Evolutionary conservation across 2,329 filamentous ascomycete species (phyloP).

Genomic region (Stachybotrys chlorohalonatus): DNA sequence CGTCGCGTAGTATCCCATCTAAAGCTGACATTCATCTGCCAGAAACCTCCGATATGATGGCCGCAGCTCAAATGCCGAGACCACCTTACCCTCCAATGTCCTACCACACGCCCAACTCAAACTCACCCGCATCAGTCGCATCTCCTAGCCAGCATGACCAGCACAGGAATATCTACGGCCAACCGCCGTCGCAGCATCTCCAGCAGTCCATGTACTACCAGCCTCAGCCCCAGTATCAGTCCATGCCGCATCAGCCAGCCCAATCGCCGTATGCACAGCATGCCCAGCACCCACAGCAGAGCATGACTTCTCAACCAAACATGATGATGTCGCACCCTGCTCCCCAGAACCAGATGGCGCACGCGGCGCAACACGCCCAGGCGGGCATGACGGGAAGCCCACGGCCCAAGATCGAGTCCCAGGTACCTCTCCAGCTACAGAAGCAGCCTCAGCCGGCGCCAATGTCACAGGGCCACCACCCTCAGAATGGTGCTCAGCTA

Average conservation of each 20-base stretch:
- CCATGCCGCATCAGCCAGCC: slow-evolving; percentile 54
- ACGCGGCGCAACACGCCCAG: slow-evolving; percentile 47
- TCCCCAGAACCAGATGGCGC: slow-evolving; percentile 48
- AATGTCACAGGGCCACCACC: slow-evolving; percentile 26
- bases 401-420: slow-evolving; percentile 53
- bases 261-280: slow-evolving; percentile 55
- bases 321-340: slow-evolving; percentile 58
- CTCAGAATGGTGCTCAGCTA: slow-evolving; percentile 27
- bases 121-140: slow-evolving; percentile 86
- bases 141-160: slow-evolving; percentile 85
- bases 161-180: slow-evolving; percentile 77
- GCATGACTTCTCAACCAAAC: slow-evolving; percentile 55
- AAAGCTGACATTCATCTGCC: slow-evolving; percentile 9
- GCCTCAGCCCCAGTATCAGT: slow-evolving; percentile 52
- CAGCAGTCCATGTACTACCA: slow-evolving; percentile 73
- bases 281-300: slow-evolving; percentile 38
- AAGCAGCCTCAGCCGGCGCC: slow-evolving; percentile 37
- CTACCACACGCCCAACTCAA: slow-evolving; percentile 92
- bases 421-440: slow-evolving; percentile 53
- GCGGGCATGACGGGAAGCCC: slow-evolving; percentile 52
- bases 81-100: slow-evolving; percentile 78
- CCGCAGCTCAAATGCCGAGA: slow-evolving; percentile 59
- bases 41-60: slow-evolving; percentile 60
- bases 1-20: slow-evolving; percentile 1
- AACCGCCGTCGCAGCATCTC: slow-evolving; percentile 68